Percentiles rank a stretch among this genome's conserved stretches.
Evolutionary conservation across 1,284 basidiomycete genomes (phyloP).

Genomic region (Gomphus bonarii): DNA sequence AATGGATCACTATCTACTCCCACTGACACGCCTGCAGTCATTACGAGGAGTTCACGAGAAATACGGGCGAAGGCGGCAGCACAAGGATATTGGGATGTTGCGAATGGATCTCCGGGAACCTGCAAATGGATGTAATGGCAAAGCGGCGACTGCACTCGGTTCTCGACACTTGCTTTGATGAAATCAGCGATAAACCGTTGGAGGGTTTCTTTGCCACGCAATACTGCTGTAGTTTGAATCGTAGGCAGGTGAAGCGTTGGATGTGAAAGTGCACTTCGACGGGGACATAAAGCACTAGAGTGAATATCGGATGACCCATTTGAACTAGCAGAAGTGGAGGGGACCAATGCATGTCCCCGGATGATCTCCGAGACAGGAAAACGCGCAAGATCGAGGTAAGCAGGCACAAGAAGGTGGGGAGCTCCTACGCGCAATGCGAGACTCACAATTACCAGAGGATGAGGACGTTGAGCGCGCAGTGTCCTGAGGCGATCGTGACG

Average conservation of each 20-base stretch:
- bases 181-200: constrained; percentile 4
- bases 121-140: not conserved
- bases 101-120: not conserved
- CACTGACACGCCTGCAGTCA: not conserved
- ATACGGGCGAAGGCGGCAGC: not conserved
- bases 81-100: not conserved
- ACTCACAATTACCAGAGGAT: not conserved
- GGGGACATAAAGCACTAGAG: not conserved
- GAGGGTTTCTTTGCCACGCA: not conserved
- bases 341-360: not conserved
- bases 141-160: not conserved
- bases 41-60: not conserved
- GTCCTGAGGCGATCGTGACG: not conserved
- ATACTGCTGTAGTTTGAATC: not conserved
- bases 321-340: not conserved
- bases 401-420: not conserved
- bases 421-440: not conserved
- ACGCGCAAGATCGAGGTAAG: constrained; percentile 1
- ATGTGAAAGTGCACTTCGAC: too few species aligned
- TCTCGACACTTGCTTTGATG: not conserved
- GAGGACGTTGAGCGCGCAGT: not conserved
- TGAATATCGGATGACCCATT: not conserved
- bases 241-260: not conserved
- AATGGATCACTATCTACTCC: constrained; percentile 3
- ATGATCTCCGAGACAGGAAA: constrained; percentile 1